Evolutionary conservation across 257 asterid species (phyloP).

Genomic region (Handroanthus guayacan): DNA sequence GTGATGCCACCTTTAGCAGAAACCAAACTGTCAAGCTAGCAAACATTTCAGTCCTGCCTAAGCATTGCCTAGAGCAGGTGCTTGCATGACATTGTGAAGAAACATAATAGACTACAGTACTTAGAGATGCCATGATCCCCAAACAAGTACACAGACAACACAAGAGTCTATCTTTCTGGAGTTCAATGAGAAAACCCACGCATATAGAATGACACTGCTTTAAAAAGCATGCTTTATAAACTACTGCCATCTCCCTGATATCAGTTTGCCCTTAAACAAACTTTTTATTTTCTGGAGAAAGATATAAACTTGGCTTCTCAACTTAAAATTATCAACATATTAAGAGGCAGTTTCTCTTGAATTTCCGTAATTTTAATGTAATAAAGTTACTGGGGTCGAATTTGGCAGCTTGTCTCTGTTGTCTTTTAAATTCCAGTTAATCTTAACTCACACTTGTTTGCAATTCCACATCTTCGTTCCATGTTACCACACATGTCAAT

Average conservation of each 20-base stretch:
- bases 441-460: conserved; percentile 22
- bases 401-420: conserved; percentile 24
- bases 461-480: conserved; percentile 21
- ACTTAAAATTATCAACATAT: conserved; percentile 3
- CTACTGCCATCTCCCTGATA: conserved; percentile 21
- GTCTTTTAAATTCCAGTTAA: conserved; percentile 23
- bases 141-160: conserved; percentile 15
- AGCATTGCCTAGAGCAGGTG: conserved; percentile 9
- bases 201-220: conserved; percentile 11
- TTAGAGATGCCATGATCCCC: background rate
- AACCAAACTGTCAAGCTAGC: background rate
- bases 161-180: conserved; percentile 12
- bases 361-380: conserved; percentile 4
- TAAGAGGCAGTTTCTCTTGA: background rate
- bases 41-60: conserved; percentile 7
- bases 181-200: background rate
- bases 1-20: conserved; percentile 10
- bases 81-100: conserved; percentile 6
- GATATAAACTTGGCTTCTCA: conserved; percentile 11
- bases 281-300: conserved; percentile 17
- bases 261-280: conserved; percentile 24
- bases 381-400: conserved; percentile 19
- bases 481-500: conserved; percentile 19
- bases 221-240: background rate
- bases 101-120: background rate